A percentile compares a stretch with the other conserved stretches of the same genome.
phyloP scores from a whole-genome alignment of 352 stramenopile genomes.

The Globisporangium ultimum region DNA sequence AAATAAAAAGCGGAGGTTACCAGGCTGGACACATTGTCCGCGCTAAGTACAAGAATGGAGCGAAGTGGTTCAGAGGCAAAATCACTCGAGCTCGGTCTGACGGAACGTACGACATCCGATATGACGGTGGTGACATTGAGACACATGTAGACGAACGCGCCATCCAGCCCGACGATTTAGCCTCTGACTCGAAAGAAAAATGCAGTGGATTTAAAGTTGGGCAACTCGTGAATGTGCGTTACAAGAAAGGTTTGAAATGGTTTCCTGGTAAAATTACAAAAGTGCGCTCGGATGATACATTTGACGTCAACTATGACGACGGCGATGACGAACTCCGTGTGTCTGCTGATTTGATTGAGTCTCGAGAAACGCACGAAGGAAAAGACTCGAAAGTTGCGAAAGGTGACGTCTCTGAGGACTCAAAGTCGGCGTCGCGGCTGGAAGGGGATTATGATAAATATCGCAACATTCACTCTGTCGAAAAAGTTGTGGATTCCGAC shows the following conservation, averaged over 20 bases:
- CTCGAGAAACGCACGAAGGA: neutral
- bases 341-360: constrained; percentile 24
- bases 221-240: constrained; percentile 50
- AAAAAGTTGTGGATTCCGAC: neutral
- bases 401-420: neutral
- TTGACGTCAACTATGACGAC: constrained; percentile 65
- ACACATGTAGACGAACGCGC: neutral
- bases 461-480: neutral
- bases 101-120: constrained; percentile 31
- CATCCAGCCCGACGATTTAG: neutral
- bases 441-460: neutral
- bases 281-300: constrained; percentile 57
- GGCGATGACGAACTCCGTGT: constrained; percentile 45
- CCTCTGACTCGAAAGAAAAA: neutral
- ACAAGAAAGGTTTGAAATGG: constrained; percentile 65
- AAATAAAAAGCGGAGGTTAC: neutral
- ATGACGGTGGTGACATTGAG: constrained; percentile 8
- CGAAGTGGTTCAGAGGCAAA: constrained; percentile 30
- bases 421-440: neutral
- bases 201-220: neutral
- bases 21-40: constrained; percentile 24
- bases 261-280: constrained; percentile 62
- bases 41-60: constrained; percentile 36
- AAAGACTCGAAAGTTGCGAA: neutral
- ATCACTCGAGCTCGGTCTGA: constrained; percentile 22